phyloP scores from a whole-genome alignment of 2,329 filamentous ascomycete genomes.

The Colletotrichum eremochloae region DNA sequence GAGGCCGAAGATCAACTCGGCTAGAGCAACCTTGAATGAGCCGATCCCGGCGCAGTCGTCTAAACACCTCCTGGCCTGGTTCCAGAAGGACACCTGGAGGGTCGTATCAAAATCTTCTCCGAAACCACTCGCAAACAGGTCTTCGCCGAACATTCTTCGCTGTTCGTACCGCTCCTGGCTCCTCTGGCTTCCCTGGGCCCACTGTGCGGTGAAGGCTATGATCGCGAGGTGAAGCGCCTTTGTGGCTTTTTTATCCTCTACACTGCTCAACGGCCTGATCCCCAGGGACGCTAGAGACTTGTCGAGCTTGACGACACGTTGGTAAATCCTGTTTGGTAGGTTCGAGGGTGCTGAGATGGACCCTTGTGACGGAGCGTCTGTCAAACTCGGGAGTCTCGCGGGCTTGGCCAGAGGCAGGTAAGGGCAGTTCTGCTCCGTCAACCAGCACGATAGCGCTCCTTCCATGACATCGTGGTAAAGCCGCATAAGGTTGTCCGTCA shows the following conservation, averaged over 20 bases:
- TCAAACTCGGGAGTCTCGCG: background rate
- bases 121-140: constrained; percentile 42
- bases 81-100: constrained; percentile 55
- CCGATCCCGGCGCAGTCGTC: constrained; percentile 53
- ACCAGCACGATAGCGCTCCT: constrained; percentile 66
- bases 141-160: constrained; percentile 32
- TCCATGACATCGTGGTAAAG: constrained; percentile 69
- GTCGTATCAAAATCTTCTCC: constrained; percentile 55
- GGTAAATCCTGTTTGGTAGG: constrained; percentile 56
- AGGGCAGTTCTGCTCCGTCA: constrained; percentile 66
- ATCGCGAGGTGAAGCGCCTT: constrained; percentile 63
- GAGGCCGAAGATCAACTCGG: constrained; percentile 55
- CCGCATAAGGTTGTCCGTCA: constrained; percentile 59
- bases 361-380: constrained; percentile 52
- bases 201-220: constrained; percentile 67
- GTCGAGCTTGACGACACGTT: constrained; percentile 63
- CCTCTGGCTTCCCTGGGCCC: constrained; percentile 56
- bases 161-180: constrained; percentile 8
- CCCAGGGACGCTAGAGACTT: constrained; percentile 55
- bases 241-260: constrained; percentile 59
- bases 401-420: constrained; percentile 48
- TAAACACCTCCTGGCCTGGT: constrained; percentile 53
- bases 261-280: constrained; percentile 55
- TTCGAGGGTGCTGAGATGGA: constrained; percentile 48
- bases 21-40: constrained; percentile 54